Evolutionary conservation across 148 eudicot species (phyloP).

Genomic region (Chenopodium berlandieri): DNA sequence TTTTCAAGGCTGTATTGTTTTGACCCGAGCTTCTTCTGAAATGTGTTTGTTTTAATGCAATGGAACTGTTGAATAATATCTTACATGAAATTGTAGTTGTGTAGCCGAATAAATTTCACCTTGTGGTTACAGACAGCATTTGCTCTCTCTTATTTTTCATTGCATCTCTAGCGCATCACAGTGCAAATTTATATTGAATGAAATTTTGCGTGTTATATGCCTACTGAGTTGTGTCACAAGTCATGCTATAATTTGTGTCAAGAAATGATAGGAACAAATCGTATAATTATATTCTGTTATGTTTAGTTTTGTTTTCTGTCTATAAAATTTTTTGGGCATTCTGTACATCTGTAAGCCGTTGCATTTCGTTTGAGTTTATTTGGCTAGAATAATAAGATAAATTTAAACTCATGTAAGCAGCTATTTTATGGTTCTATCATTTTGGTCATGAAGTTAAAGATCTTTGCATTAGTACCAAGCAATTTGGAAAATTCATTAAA

Average conservation of each 20-base stretch:
- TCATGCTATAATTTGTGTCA: neutral
- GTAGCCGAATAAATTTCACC: neutral
- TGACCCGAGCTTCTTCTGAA: neutral
- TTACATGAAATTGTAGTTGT: neutral
- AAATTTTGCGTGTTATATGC: neutral
- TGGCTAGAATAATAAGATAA: neutral
- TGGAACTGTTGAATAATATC: neutral
- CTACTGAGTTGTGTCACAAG: neutral
- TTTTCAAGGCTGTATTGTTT: neutral
- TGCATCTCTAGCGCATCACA: neutral
- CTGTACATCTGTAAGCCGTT: neutral
- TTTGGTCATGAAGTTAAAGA: neutral
- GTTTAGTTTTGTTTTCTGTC: neutral
- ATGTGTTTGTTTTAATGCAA: neutral
- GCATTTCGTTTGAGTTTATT: no score
- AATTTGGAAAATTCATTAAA: neutral
- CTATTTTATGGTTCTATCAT: neutral
- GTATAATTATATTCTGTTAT: no score
- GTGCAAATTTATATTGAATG: neutral
- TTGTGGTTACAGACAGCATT: neutral
- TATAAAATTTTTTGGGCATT: neutral
- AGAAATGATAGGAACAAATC: neutral
- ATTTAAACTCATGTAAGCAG: neutral
- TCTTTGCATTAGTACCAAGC: neutral
- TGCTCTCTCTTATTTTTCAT: neutral